Base-by-base conservation (phyloP, 805 yeast genomes). In the Candida patagonica region DNA sequence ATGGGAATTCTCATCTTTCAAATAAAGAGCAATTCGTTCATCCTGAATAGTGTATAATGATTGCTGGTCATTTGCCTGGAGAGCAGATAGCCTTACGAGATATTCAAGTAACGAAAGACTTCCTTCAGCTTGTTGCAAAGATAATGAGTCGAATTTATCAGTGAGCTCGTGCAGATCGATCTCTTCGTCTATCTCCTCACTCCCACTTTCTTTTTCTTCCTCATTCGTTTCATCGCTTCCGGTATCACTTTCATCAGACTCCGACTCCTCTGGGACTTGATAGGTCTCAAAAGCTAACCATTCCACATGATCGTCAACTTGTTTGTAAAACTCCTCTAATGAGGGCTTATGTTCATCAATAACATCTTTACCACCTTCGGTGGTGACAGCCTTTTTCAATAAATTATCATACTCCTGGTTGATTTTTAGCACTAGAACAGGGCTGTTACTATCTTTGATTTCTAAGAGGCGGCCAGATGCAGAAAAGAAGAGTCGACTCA, bases 401-500 rank as follows among this genome's bases (percentile, higher is more conserved):
- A 19, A 24, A 21, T 8, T 10, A 16, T 17, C 20, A 23, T 31
- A 26, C 3, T 36, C 27, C 2, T 49, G 43, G 37, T 61, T 60
- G 20, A 61, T 53, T 49, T 82, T 83, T 26, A 82, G 52, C 1
- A 81, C 78, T 38, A 82, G 60, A 0, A 82, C 89, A 0, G 92
- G 86, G 0, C 76, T 61, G 33, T 67, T 67, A 30, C 74, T 65
- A 31, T 76, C 83, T 30, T 78, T 82, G 12, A 83, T 58, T 36
- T 71, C 73, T 21, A 82, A 65, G 15, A 82, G 56, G 40, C 69
- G 69, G 0, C 88, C 89, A 4, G 85, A 77, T 2, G 81, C 82
- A 44, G 78, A 74, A 55, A 79, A 82, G 48, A 78, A 82, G 34
- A 80, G 55, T 41, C 75, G 65, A 3, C 67, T 57, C 2, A 82